phyloP scores from a whole-genome alignment of 1,284 basidiomycete genomes.

The Sporisorium graminicola region DNA sequence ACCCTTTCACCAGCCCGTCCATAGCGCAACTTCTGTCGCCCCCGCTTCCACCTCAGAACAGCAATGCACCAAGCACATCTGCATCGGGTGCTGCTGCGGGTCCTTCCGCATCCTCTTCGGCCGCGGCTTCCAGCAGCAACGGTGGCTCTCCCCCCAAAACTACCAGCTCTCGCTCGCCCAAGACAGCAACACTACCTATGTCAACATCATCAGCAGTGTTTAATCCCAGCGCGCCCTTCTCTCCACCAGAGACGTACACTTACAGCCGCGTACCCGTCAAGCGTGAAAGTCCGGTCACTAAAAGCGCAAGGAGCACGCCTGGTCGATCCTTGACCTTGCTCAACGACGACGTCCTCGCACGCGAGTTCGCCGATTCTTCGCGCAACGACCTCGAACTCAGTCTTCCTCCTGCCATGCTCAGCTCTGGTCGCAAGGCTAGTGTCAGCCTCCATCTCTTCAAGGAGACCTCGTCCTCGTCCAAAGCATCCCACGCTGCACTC shows the following conservation, averaged over 20 bases:
- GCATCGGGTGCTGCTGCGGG: not conserved
- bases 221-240: conserved; percentile 34
- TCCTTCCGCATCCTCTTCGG: not conserved
- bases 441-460: conserved; percentile 65
- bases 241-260: conserved; percentile 42
- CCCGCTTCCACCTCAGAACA: conserved; percentile 18
- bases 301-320: conserved; percentile 52
- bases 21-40: conserved; percentile 45
- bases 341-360: conserved; percentile 22
- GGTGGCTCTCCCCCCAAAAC: conserved; percentile 19
- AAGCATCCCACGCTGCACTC: conserved; percentile 31
- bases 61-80: conserved; percentile 3
- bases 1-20: conserved; percentile 40
- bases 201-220: not conserved
- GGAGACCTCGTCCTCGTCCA: conserved; percentile 55
- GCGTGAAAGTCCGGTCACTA: conserved; percentile 41
- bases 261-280: conserved; percentile 32
- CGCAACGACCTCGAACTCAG: conserved; percentile 43
- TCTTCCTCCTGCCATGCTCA: conserved; percentile 56
- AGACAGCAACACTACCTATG: not conserved
- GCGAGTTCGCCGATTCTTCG: conserved; percentile 27
- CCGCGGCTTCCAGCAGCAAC: not conserved
- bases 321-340: conserved; percentile 34
- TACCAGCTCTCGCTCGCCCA: conserved; percentile 9
- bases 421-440: conserved; percentile 62